Evolutionary conservation across 768 basidiomycete genomes (phyloP).

Genomic region (Astraeus odoratus): DNA sequence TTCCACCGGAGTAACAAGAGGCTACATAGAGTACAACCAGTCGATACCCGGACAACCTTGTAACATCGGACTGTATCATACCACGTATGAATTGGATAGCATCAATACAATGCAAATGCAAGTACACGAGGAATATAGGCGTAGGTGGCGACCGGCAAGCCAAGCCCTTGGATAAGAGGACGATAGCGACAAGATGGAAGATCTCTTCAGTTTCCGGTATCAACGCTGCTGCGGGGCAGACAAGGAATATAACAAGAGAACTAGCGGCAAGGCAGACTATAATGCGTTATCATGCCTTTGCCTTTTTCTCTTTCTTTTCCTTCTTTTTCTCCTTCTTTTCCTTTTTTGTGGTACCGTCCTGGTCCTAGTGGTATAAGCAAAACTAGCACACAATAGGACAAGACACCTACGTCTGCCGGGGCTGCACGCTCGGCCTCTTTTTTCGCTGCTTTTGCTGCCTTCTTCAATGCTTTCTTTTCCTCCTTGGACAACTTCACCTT

Average conservation of each 20-base stretch:
- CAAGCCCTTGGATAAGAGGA: too few species aligned
- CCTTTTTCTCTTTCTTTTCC: conserved; percentile 55
- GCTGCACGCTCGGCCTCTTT: conserved; percentile 34
- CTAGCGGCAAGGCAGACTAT: background rate
- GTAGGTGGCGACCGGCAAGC: too few species aligned
- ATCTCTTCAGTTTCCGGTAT: too few species aligned
- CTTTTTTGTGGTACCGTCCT: conserved; percentile 31
- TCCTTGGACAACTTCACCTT: conserved; percentile 77
- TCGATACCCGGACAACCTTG: too few species aligned
- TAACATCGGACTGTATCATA: too few species aligned
- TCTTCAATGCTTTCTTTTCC: conserved; percentile 82
- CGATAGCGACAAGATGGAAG: too few species aligned
- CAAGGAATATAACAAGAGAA: background rate
- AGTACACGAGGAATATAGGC: background rate
- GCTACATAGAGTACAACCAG: background rate
- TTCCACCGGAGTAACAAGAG: conserved; percentile 1
- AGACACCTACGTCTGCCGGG: conserved; percentile 31
- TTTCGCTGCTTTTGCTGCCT: conserved; percentile 62
- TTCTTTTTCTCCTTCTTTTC: conserved; percentile 34
- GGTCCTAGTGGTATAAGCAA: conserved; percentile 3
- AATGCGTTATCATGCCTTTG: conserved; percentile 28
- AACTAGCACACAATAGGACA: conserved; percentile 7
- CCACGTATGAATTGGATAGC: background rate
- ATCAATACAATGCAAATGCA: background rate
- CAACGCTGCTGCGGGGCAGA: background rate